Evolutionary conservation across 2,329 filamentous ascomycete species (phyloP).

Genomic region (Pseudocercospora vitis): DNA sequence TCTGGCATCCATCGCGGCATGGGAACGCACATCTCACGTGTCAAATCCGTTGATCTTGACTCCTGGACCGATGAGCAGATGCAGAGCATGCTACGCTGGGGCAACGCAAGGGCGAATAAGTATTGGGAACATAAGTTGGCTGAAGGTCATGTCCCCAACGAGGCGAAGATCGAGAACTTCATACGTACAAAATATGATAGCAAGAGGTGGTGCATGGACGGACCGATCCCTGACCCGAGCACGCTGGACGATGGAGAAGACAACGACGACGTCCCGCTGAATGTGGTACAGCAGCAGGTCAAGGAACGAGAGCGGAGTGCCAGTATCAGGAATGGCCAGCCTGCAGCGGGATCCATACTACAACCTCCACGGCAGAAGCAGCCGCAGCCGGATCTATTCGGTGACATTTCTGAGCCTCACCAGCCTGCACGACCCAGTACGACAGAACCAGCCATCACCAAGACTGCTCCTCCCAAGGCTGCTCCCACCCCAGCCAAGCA

Average conservation of each 20-base stretch:
- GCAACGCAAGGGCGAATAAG: constrained; percentile 94
- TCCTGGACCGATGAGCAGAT: constrained; percentile 98
- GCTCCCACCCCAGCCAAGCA: constrained; percentile 48
- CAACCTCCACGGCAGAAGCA: constrained; percentile 33
- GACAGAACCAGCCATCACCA: constrained; percentile 70
- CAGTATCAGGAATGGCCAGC: constrained; percentile 44
- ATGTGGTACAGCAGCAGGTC: constrained; percentile 68
- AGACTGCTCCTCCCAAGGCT: constrained; percentile 36
- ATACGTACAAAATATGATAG: constrained; percentile 99
- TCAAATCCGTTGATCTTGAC: constrained; percentile 97
- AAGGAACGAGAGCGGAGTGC: constrained; percentile 50
- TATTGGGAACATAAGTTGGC: constrained; percentile 98
- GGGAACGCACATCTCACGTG: constrained; percentile 96
- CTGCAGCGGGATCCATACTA: constrained; percentile 16
- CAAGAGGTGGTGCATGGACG: constrained; percentile 99
- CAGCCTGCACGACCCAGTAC: constrained; percentile 67
- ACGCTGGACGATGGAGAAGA: constrained; percentile 70
- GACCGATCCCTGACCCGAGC: constrained; percentile 87
- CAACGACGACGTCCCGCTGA: constrained; percentile 77
- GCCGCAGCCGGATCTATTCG: constrained; percentile 75
- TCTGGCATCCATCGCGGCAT: constrained; percentile 98
- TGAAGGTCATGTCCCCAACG: constrained; percentile 85
- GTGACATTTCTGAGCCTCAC: constrained; percentile 60
- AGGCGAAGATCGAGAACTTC: constrained; percentile 99
- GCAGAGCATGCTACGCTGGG: constrained; percentile 91